A percentile compares a stretch with the other conserved stretches of the same genome.
phyloP scores from a whole-genome alignment of 202 grass and related monocot species.

The Schoenoplectus triqueter region DNA sequence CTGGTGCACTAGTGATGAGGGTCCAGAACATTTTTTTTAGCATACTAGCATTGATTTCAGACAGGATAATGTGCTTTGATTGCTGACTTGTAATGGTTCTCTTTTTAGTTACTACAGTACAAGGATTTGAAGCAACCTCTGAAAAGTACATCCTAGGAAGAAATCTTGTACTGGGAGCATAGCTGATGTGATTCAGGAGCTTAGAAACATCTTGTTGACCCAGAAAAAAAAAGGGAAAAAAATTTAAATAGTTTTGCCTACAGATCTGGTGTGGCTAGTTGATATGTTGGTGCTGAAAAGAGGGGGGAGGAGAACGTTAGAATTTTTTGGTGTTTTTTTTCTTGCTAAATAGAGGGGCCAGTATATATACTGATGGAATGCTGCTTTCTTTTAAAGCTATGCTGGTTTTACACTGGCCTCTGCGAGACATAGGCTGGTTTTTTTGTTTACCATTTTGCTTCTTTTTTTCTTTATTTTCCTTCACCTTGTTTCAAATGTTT shows the following conservation, averaged over 20 bases:
- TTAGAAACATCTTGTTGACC: conserved; percentile 34
- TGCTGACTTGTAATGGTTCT: not conserved
- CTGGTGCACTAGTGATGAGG: not conserved
- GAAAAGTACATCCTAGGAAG: conserved; percentile 4
- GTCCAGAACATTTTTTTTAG: not conserved
- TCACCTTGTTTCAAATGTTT: conserved; percentile 38
- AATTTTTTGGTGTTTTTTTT: conserved; percentile 38
- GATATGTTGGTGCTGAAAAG: conserved; percentile 31
- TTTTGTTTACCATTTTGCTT: conserved; percentile 20
- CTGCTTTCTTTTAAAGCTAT: conserved; percentile 37
- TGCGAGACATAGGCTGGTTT: conserved; percentile 30
- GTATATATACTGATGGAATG: conserved; percentile 32
- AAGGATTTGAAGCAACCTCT: conserved; percentile 27
- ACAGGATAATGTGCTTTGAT: not conserved
- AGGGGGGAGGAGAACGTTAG: conserved; percentile 22
- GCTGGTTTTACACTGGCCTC: conserved; percentile 22
- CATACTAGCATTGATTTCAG: not conserved
- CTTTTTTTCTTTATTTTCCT: not conserved
- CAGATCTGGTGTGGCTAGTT: conserved; percentile 24
- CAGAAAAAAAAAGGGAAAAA: not conserved
- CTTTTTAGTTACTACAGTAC: conserved; percentile 23
- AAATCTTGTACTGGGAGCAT: not conserved
- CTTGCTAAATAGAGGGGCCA: conserved; percentile 35
- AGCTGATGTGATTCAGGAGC: conserved; percentile 20
- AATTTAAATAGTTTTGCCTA: conserved; percentile 26